Evolutionary conservation across 768 basidiomycete genomes (phyloP).

Genomic region (Leccinum sublutescens): DNA sequence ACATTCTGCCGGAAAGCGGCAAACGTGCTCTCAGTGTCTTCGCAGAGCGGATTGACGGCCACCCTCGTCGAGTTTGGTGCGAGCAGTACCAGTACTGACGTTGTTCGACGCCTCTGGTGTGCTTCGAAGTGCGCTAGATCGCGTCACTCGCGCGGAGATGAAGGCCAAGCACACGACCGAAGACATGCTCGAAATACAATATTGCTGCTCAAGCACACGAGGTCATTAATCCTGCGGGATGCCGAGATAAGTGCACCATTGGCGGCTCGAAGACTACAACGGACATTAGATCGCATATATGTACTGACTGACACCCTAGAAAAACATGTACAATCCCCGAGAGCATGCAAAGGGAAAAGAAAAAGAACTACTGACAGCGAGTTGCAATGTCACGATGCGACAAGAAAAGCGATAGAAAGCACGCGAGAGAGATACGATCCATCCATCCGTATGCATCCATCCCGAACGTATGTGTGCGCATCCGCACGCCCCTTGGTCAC

Average conservation of each 20-base stretch:
- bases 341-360: not conserved
- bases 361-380: constrained; percentile 1
- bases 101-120: constrained; percentile 34
- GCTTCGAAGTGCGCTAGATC: not conserved
- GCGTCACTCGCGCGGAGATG: constrained; percentile 19
- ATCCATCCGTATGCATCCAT: constrained; percentile 1
- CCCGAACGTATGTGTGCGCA: not conserved
- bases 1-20: constrained; percentile 47
- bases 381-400: not conserved
- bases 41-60: constrained; percentile 38
- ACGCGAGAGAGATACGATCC: not conserved
- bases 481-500: not conserved
- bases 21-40: constrained; percentile 45
- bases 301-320: constrained; percentile 7
- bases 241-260: not conserved
- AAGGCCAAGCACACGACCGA: constrained; percentile 29
- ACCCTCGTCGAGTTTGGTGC: not conserved
- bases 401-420: constrained; percentile 1
- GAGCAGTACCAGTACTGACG: constrained; percentile 30
- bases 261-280: not conserved
- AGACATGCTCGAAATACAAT: constrained; percentile 11
- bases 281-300: constrained; percentile 8
- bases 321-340: constrained; percentile 6
- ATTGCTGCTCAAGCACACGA: constrained; percentile 5
- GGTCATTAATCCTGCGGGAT: not conserved